phyloP scores from a whole-genome alignment of 2,329 filamentous ascomycete genomes.

The Claviceps citrina region DNA sequence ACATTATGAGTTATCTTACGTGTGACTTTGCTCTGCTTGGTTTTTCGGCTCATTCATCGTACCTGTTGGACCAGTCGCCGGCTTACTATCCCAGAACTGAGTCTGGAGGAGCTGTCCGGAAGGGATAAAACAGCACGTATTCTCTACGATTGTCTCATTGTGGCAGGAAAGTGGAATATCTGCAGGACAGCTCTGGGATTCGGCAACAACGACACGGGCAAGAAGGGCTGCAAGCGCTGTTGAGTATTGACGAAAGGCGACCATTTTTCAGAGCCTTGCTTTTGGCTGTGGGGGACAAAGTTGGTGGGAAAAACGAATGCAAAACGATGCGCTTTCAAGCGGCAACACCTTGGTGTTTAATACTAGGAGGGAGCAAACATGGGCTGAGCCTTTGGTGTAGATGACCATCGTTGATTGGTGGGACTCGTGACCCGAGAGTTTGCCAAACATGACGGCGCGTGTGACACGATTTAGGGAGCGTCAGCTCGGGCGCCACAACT shows the following conservation, averaged over 20 bases:
- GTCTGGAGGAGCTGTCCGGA: constrained; percentile 57
- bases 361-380: not conserved
- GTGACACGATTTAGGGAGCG: not conserved
- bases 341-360: not conserved
- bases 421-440: not conserved
- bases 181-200: constrained; percentile 11
- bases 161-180: constrained; percentile 44
- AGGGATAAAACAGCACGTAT: constrained; percentile 60
- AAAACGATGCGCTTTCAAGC: not conserved
- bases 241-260: constrained; percentile 6
- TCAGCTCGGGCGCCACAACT: not conserved
- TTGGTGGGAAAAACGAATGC: not conserved
- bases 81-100: constrained; percentile 61
- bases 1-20: not conserved
- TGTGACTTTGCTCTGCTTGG: not conserved
- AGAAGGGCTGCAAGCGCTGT: constrained; percentile 9
- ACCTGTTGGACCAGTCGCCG: constrained; percentile 42
- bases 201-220: constrained; percentile 2
- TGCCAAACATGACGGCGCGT: not conserved
- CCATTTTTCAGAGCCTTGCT: constrained; percentile 5
- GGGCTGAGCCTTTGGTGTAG: not conserved
- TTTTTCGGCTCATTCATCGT: not conserved
- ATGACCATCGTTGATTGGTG: not conserved
- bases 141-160: constrained; percentile 39
- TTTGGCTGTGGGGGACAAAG: not conserved